Conservation (phyloP, 148 eudicot species). For the Vaccinium vitisidaea region DNA sequence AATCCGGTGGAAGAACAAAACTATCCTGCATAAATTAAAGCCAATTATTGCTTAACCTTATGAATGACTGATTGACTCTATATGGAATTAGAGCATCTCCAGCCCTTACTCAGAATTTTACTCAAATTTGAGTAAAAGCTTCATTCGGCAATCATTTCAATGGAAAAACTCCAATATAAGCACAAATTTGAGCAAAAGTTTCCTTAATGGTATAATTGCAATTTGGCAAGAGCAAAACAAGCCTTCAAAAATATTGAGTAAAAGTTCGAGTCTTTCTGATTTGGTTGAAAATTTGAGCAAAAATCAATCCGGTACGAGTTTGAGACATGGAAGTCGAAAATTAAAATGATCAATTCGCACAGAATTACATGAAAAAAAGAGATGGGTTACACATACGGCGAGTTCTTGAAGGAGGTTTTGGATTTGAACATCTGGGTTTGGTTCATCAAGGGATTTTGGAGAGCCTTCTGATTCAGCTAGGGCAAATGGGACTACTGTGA, state of each 20-base stretch:
- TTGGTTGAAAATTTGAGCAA: no score
- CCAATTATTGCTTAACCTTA: neutral
- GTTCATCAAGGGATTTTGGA: slow-evolving; percentile 39
- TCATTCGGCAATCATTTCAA: no score
- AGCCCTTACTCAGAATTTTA: neutral
- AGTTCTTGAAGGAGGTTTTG: slow-evolving; percentile 59
- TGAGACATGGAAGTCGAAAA: no score
- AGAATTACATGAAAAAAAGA: neutral
- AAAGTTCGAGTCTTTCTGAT: no score
- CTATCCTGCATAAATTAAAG: slow-evolving; percentile 49
- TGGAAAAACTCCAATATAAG: no score
- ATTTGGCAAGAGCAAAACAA: no score
- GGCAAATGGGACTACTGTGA: slow-evolving; percentile 46
- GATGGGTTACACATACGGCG: slow-evolving; percentile 34
- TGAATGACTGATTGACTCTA: neutral
- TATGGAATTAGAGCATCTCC: neutral
- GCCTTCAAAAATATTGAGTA: no score
- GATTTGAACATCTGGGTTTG: slow-evolving; percentile 49
- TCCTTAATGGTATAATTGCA: no score
- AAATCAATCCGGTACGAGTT: no score
- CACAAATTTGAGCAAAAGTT: no score
- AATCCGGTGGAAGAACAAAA: slow-evolving; percentile 79
- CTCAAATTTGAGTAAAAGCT: no score
- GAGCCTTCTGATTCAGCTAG: slow-evolving; percentile 73
- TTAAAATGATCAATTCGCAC: neutral